Evolutionary conservation across 1,284 basidiomycete species (phyloP), one percentile per base, ranked within the genome.

Genomic region (Heliocybe sulcata): DNA sequence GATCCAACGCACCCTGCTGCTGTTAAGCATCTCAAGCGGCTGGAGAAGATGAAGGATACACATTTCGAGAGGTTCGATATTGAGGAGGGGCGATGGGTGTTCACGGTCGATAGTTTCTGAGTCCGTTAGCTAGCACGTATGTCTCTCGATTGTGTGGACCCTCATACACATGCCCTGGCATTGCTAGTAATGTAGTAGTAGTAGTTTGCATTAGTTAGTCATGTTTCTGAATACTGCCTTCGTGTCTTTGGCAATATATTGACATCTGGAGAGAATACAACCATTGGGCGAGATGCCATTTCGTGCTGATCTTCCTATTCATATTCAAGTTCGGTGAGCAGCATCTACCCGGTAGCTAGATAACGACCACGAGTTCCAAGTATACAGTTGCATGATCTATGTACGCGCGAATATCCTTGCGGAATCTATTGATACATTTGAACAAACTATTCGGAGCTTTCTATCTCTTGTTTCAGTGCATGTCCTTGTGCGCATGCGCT

Each of bases 41-140:
- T 98, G 68, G 86, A 87, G 76, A 82, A 79, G 59, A 92, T 95
- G 77, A 85, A 86, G 66, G 87, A 90, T 55, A 97, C 94, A 38
- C 80, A 83, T 57, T 98, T 96, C 65, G 84, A 93, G 66, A 76
- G 74, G 65, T 98, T 92, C 68, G 87, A 93, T 56, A 77, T 85
- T 49, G 77, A 77, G 61, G 83, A 83, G 61, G 96, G 96, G 49
- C 87, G 83, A 67, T 98, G 97, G 96, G 89, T 85, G 35, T 99
- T 99, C 74, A 83, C 79, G 27, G 96, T 98, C 57, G 88, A 95
- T 67, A 93, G 96, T 75, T 98, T 98, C 47, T 49, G 47, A 49
- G 12, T 42, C n/a, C 38, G n/a, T 42, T 6, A 35, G 33, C 9
- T n/a, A n/a, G n/a, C n/a, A n/a, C n/a, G n/a, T n/a, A 16, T 42